Evolutionary conservation across 2,329 filamentous ascomycete genomes (phyloP).

Genomic region (Macroventuria anomochaeta): DNA sequence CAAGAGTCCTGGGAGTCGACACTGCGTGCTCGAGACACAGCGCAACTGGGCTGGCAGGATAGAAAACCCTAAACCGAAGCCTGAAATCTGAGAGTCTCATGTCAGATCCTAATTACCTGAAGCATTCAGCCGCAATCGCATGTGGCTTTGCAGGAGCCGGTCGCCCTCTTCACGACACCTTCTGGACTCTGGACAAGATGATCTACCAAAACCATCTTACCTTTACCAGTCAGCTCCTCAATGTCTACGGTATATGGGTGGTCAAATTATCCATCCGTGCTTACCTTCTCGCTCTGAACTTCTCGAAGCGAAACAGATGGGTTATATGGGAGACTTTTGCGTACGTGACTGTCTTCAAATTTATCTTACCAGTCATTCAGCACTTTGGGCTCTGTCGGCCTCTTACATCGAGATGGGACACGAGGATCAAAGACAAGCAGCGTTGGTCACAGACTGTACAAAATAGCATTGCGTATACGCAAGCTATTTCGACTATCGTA

Average conservation of each 20-base stretch:
- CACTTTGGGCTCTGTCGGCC: slow-evolving; percentile 14
- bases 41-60: no score
- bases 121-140: not conserved
- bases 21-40: no score
- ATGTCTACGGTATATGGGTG: slow-evolving; percentile 24
- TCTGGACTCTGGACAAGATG: not conserved
- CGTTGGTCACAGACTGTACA: not conserved
- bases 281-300: slow-evolving; percentile 24
- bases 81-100: no score
- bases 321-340: slow-evolving; percentile 18
- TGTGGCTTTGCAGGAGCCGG: not conserved
- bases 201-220: not conserved
- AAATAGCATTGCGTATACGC: not conserved
- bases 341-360: slow-evolving; percentile 16
- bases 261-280: slow-evolving; percentile 23
- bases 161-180: not conserved
- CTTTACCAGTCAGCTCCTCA: not conserved
- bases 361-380: slow-evolving; percentile 8
- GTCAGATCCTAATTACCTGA: no score
- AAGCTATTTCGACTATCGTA: not conserved
- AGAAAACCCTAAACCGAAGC: no score
- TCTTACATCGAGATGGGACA: slow-evolving; percentile 10
- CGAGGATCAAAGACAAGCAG: not conserved
- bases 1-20: no score
- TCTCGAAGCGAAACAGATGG: slow-evolving; percentile 15